phyloP scores from a whole-genome alignment of 2,329 filamentous ascomycete genomes.

The Trichoderma endophyticum region DNA sequence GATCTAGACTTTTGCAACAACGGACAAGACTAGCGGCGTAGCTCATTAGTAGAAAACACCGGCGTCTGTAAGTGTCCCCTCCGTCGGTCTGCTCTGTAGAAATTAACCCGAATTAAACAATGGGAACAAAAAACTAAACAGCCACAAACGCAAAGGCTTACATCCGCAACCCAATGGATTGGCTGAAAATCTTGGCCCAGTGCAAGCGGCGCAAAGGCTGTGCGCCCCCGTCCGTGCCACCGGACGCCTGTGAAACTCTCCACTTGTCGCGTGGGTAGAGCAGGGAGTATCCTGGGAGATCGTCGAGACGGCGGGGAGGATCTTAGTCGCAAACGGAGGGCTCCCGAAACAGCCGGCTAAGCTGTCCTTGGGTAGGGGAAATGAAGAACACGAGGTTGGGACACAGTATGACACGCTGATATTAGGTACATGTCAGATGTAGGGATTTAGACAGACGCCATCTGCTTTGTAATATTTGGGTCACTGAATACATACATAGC shows the following conservation, averaged over 20 bases:
- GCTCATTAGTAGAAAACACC: neutral
- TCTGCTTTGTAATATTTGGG: neutral
- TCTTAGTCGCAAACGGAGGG: slow-evolving; percentile 13
- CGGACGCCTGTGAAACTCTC: slow-evolving; percentile 6
- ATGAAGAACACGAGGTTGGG: neutral
- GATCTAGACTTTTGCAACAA: neutral
- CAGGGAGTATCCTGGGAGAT: slow-evolving; percentile 19
- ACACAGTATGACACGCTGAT: neutral
- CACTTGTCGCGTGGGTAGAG: slow-evolving; percentile 20
- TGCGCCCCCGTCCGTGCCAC: neutral
- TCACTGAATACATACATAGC: neutral
- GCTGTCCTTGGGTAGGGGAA: neutral
- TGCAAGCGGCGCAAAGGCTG: neutral
- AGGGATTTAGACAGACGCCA: neutral
- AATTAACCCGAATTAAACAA: neutral
- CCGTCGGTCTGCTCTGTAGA: neutral
- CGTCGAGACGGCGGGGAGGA: slow-evolving; percentile 15
- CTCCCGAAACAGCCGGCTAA: slow-evolving; percentile 7
- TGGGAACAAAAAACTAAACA: neutral
- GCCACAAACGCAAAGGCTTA: slow-evolving; percentile 4
- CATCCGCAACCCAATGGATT: neutral
- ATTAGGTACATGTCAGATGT: neutral
- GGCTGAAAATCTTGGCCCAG: neutral
- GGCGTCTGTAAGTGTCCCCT: neutral
- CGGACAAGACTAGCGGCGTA: neutral